Evolutionary conservation across 345 rosid genomes (phyloP).

Genomic region (Ceriops zippeliana): DNA sequence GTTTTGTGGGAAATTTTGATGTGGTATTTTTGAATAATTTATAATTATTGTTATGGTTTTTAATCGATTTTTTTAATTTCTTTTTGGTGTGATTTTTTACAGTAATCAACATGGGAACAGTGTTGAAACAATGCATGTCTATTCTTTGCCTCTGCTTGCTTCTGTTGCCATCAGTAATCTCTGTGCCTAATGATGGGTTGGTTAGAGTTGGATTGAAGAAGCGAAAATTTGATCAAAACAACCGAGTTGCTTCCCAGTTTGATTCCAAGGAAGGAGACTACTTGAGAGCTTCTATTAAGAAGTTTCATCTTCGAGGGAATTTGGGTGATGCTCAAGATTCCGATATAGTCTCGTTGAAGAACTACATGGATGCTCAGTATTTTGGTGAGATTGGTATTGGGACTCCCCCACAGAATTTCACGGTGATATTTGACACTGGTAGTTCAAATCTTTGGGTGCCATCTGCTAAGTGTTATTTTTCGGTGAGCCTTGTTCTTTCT

Average conservation of each 20-base stretch:
- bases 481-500: slow-evolving; percentile 45
- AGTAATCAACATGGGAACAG: slow-evolving; percentile 44
- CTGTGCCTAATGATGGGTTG: slow-evolving; percentile 44
- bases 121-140: slow-evolving; percentile 12
- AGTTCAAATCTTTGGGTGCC: slow-evolving; percentile 98
- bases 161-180: slow-evolving; percentile 40
- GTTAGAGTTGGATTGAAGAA: slow-evolving; percentile 65
- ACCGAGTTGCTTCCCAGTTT: slow-evolving; percentile 46
- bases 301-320: slow-evolving; percentile 38
- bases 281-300: slow-evolving; percentile 38
- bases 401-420: slow-evolving; percentile 82
- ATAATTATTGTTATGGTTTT: neutral
- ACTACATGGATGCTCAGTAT: slow-evolving; percentile 93
- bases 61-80: neutral
- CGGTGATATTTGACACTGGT: slow-evolving; percentile 91
- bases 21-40: neutral
- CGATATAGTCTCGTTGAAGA: slow-evolving; percentile 65
- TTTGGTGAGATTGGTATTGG: slow-evolving; percentile 90
- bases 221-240: slow-evolving; percentile 54
- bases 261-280: slow-evolving; percentile 49
- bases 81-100: slow-evolving; percentile 1
- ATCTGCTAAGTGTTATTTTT: slow-evolving; percentile 75
- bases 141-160: slow-evolving; percentile 40
- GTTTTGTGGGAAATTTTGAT: neutral
- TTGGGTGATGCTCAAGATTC: slow-evolving; percentile 46